phyloP scores from a whole-genome alignment of 371 early-diverging fungal genomes.

The Sporodiniella umbellata region DNA sequence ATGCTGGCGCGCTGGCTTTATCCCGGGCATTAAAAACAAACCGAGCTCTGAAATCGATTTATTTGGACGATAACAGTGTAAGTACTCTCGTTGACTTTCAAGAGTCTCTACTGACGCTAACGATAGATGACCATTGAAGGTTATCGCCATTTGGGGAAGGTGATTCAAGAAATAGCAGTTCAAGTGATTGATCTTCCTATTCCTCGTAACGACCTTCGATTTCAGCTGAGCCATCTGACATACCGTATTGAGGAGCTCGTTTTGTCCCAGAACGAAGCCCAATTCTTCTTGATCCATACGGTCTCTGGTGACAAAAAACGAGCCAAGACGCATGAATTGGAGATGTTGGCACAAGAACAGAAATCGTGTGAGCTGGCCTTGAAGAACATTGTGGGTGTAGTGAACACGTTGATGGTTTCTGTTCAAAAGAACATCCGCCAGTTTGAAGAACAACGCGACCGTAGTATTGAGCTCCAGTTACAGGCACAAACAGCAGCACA shows the following conservation, averaged over 20 bases:
- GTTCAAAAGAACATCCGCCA: constrained; percentile 23
- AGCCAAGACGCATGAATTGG: constrained; percentile 26
- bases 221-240: constrained; percentile 20
- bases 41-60: constrained; percentile 18
- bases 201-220: constrained; percentile 30
- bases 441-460: constrained; percentile 17
- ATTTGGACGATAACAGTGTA: constrained; percentile 38
- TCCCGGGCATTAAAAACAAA: constrained; percentile 26
- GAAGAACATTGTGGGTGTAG: constrained; percentile 22
- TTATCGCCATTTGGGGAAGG: constrained; percentile 22
- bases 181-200: constrained; percentile 26
- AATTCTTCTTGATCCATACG: constrained; percentile 37
- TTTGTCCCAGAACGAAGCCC: constrained; percentile 32
- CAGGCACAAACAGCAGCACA: constrained; percentile 28
- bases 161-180: constrained; percentile 14
- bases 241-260: constrained; percentile 25
- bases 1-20: constrained; percentile 28
- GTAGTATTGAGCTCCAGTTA: constrained; percentile 16
- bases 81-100: no score
- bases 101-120: no score
- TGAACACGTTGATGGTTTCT: constrained; percentile 18
- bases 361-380: constrained; percentile 21
- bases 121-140: constrained; percentile 42
- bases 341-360: constrained; percentile 29
- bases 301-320: constrained; percentile 21